Conservation (phyloP, 1,139 yeast genomes). For the Magnusiomyces sp. region DNA sequence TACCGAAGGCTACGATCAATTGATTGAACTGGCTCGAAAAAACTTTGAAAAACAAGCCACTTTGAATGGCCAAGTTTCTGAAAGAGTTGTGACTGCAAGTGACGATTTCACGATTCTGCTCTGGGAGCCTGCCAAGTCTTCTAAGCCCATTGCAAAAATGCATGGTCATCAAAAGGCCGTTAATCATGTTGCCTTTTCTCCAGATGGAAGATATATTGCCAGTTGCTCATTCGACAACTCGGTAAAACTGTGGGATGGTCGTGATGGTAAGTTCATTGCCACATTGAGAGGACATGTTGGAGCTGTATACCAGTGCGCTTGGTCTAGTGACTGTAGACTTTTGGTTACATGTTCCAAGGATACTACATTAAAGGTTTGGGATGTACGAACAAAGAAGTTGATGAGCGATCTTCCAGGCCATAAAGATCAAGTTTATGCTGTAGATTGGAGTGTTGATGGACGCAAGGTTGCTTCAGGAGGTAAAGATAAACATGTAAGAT, state of each 20-base stretch:
- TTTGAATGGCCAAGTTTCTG: conserved; percentile 58
- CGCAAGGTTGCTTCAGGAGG: conserved; percentile 92
- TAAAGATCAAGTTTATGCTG: conserved; percentile 90
- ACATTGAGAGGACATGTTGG: conserved; percentile 97
- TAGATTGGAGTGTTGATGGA: conserved; percentile 98
- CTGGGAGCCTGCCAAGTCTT: conserved; percentile 82
- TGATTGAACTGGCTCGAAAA: conserved; percentile 45
- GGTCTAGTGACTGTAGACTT: conserved; percentile 93
- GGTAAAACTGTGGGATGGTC: conserved; percentile 91
- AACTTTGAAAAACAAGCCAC: conserved; percentile 75
- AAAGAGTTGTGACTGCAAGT: conserved; percentile 86
- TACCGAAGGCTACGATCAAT: conserved; percentile 43
- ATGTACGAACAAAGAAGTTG: conserved; percentile 73
- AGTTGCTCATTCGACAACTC: conserved; percentile 95
- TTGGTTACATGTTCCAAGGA: conserved; percentile 93
- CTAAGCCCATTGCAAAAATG: conserved; percentile 84
- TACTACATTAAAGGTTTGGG: conserved; percentile 97
- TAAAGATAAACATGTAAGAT: conserved; percentile 83
- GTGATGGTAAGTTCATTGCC: conserved; percentile 80
- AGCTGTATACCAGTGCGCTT: conserved; percentile 95
- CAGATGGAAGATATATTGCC: conserved; percentile 86
- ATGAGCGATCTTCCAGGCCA: conserved; percentile 93
- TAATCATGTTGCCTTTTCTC: conserved; percentile 91
- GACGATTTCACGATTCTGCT: conserved; percentile 97
- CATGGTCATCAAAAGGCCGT: conserved; percentile 97